These are phyloP conservation scores for Endotrypanum monterogeii DNA, from an alignment of 208 protist genomes.

Conservation along the genomic window DNA sequence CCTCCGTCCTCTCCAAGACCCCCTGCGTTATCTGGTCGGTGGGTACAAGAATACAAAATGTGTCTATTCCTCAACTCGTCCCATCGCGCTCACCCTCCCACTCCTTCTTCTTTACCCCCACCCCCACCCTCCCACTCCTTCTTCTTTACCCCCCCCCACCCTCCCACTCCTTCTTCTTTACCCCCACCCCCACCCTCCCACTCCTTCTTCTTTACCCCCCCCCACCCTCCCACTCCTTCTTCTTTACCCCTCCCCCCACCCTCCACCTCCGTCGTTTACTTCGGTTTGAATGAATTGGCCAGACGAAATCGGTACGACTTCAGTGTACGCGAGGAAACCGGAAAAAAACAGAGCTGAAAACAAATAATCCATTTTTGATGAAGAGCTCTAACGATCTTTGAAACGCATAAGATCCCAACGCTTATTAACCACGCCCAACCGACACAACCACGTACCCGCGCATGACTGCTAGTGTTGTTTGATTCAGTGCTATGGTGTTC, in stretches of 20 bases:
- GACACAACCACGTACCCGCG: neutral
- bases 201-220: neutral
- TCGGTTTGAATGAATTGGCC: neutral
- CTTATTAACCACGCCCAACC: neutral
- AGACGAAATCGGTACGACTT: neutral
- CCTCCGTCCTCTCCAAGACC: neutral
- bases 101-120: neutral
- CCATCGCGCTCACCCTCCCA: too few species aligned
- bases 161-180: neutral
- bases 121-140: conserved; percentile 12
- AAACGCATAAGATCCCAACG: neutral
- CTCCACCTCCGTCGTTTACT: neutral
- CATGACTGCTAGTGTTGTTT: neutral
- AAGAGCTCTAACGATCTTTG: neutral
- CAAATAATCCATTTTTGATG: neutral
- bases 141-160: neutral
- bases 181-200: neutral
- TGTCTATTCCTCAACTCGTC: neutral
- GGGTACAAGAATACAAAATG: neutral
- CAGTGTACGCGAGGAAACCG: neutral
- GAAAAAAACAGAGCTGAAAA: neutral
- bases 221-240: conserved; percentile 13
- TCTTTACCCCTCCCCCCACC: neutral
- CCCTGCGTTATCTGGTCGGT: neutral
- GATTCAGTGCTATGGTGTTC: neutral